phyloP scores from a whole-genome alignment of 2,329 filamentous ascomycete species.

The Ophiocordyceps sinensis region DNA sequence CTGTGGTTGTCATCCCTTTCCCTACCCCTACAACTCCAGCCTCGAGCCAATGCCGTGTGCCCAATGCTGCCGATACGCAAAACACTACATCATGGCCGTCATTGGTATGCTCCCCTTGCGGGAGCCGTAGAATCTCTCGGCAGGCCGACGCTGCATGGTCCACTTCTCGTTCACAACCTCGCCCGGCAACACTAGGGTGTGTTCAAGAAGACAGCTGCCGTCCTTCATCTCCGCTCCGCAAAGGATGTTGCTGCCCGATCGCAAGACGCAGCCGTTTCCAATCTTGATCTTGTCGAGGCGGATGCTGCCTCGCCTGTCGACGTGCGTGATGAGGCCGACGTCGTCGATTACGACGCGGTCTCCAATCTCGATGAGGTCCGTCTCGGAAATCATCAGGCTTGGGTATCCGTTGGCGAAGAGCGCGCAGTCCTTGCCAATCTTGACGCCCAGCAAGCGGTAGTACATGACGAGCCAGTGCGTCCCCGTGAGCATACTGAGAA shows the following conservation, averaged over 20 bases:
- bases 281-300: constrained; percentile 36
- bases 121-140: constrained; percentile 8
- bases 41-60: too few relatives aligned
- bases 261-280: constrained; percentile 36
- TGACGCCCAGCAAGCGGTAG: constrained; percentile 37
- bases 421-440: constrained; percentile 38
- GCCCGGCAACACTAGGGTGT: constrained; percentile 41
- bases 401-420: constrained; percentile 38
- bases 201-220: constrained; percentile 36
- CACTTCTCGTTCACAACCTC: constrained; percentile 34
- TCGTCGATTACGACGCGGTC: constrained; percentile 40
- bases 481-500: constrained; percentile 37
- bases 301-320: constrained; percentile 42
- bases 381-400: constrained; percentile 40
- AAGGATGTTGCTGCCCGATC: constrained; percentile 34
- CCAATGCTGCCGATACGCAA: too few relatives aligned
- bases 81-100: not conserved
- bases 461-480: constrained; percentile 37
- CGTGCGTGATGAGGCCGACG: constrained; percentile 38
- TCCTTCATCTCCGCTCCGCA: constrained; percentile 35
- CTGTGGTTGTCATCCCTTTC: too few relatives aligned
- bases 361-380: constrained; percentile 38
- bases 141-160: constrained; percentile 41
- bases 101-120: not conserved
- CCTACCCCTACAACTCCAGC: too few relatives aligned